Conservation (phyloP, 345 rosid species). For the Murraya paniculata region DNA sequence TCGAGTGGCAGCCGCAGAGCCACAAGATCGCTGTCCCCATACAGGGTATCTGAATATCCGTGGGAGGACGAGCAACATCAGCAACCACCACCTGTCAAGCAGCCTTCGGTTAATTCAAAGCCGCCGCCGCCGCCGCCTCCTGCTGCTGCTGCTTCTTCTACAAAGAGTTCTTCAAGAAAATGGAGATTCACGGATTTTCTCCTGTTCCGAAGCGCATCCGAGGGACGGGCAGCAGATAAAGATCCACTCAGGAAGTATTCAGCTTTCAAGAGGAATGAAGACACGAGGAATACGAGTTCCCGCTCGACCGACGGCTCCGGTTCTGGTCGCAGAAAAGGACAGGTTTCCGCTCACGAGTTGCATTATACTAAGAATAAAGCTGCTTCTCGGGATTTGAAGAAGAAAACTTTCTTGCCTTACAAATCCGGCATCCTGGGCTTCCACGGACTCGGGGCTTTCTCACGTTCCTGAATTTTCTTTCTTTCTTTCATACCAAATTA, state of each 20-base stretch:
- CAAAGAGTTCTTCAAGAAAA: slow-evolving; percentile 59
- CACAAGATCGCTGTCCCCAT: slow-evolving; percentile 74
- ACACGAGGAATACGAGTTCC: slow-evolving; percentile 45
- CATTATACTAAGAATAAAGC: slow-evolving; percentile 84
- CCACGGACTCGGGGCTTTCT: slow-evolving; percentile 24
- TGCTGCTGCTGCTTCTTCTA: slow-evolving; percentile 20
- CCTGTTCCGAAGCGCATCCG: slow-evolving; percentile 87
- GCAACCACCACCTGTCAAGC: slow-evolving; percentile 22
- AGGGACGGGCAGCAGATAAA: slow-evolving; percentile 65
- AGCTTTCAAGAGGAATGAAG: slow-evolving; percentile 55
- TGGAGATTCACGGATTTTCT: slow-evolving; percentile 80
- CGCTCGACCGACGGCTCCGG: slow-evolving; percentile 34
- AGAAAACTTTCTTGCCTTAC: slow-evolving; percentile 88
- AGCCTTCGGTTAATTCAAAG: slow-evolving; percentile 16
- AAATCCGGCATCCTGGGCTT: slow-evolving; percentile 70
- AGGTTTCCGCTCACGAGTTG: slow-evolving; percentile 75
- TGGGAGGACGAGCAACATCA: slow-evolving; percentile 62
- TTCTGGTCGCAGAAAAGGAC: slow-evolving; percentile 33
- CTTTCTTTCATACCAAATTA: not conserved
- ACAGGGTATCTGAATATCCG: slow-evolving; percentile 63
- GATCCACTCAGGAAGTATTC: slow-evolving; percentile 48
- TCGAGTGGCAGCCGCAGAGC: slow-evolving; percentile 45
- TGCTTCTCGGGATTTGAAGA: slow-evolving; percentile 65
- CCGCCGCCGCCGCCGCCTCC: not conserved
- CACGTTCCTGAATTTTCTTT: slow-evolving; percentile 9